Percentiles rank a stretch among this genome's conserved stretches.
These are phyloP conservation scores for Opeltia flavorubescens DNA, from an alignment of 495 filamentous ascomycete genomes.

Conservation along the genomic window DNA sequence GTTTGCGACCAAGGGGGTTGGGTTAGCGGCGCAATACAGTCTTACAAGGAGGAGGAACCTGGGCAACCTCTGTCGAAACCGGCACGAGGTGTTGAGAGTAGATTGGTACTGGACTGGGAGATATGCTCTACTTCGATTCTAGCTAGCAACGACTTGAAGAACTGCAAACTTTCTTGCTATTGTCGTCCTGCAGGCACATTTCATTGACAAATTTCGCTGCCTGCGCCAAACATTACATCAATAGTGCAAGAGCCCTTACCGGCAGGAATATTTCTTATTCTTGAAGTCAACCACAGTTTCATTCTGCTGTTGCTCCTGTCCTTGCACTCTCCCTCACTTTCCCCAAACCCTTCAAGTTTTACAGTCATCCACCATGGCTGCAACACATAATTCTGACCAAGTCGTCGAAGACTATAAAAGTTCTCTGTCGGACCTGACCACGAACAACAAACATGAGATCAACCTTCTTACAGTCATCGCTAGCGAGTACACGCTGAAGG, in stretches of 20 bases:
- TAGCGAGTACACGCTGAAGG: constrained; percentile 89
- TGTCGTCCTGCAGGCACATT: constrained; percentile 11
- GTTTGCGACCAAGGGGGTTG: background rate
- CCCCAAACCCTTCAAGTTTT: background rate
- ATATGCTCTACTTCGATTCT: constrained; percentile 9
- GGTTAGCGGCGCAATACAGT: background rate
- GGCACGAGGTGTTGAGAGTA: background rate
- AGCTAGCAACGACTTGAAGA: constrained; percentile 19
- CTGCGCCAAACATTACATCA: constrained; percentile 7
- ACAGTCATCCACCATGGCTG: constrained; percentile 47
- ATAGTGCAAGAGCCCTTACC: constrained; percentile 6
- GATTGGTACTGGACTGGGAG: constrained; percentile 4
- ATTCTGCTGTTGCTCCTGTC: background rate
- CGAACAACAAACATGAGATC: constrained; percentile 85
- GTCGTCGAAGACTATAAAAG: constrained; percentile 91
- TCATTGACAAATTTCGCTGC: constrained; percentile 10
- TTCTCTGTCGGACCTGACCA: constrained; percentile 77
- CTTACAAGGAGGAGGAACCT: background rate
- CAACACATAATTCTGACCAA: constrained; percentile 61
- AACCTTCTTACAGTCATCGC: constrained; percentile 91
- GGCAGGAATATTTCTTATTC: constrained; percentile 2
- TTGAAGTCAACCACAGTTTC: background rate
- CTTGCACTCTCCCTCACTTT: background rate
- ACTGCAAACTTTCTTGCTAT: constrained; percentile 5
- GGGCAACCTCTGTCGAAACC: background rate